These are phyloP conservation scores for Pinus taeda DNA, from an alignment of 75 land plant genomes.

Conservation along the genomic window DNA sequence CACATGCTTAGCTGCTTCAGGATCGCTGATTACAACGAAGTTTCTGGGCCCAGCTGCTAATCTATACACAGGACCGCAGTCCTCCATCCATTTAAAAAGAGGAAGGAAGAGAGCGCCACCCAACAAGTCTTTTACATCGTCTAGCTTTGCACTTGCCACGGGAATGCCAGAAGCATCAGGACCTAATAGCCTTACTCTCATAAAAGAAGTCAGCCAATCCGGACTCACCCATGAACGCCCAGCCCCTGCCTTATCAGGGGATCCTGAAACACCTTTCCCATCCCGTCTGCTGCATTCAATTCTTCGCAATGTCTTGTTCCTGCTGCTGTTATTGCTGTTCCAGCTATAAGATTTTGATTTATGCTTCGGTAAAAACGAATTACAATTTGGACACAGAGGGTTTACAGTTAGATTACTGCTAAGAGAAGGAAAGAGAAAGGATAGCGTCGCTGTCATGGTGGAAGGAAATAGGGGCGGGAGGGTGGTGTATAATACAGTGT, in stretches of 20 bases:
- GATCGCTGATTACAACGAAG: conserved; percentile 93
- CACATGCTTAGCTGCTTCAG: conserved; percentile 94
- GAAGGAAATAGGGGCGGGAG: too few species aligned
- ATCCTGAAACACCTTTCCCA: neutral
- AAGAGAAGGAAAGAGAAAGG: too few species aligned
- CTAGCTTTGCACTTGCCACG: conserved; percentile 68
- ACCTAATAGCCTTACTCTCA: conserved; percentile 15
- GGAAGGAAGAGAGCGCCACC: conserved; percentile 97
- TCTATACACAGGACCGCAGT: conserved; percentile 84
- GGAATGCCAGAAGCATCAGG: conserved; percentile 78
- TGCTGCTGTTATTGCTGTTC: too few species aligned
- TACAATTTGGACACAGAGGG: too few species aligned
- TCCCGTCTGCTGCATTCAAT: conserved; percentile 7
- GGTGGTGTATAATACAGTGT: too few species aligned
- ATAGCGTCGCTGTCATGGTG: too few species aligned
- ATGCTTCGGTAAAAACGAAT: too few species aligned
- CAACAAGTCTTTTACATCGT: conserved; percentile 84
- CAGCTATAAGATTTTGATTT: too few species aligned
- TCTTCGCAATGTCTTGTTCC: neutral
- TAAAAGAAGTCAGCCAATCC: conserved; percentile 73
- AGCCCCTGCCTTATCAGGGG: conserved; percentile 22
- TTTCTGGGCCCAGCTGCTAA: conserved; percentile 88
- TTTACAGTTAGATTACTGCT: too few species aligned
- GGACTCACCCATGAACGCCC: conserved; percentile 89
- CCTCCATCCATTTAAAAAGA: conserved; percentile 89